These are phyloP conservation scores for Platanthera zijinensis DNA, from an alignment of 106 monocot species.

Conservation along the genomic window DNA sequence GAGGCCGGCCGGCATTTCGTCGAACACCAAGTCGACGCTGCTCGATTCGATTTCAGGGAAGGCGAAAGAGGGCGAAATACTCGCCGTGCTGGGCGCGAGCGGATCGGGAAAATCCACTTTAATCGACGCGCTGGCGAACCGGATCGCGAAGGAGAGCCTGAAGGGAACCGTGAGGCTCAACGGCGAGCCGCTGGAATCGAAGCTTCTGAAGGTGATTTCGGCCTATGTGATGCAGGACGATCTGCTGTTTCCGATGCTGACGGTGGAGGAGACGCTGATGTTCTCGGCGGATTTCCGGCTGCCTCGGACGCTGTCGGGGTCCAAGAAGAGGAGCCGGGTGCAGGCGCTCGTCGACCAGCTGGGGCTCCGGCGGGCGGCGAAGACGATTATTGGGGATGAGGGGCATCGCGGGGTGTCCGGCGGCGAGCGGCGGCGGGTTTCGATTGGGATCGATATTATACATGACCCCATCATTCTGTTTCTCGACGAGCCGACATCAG, in stretches of 20 bases:
- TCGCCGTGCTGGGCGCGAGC: slow-evolving; percentile 81
- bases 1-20: neutral
- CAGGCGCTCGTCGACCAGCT: slow-evolving; percentile 67
- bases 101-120: slow-evolving; percentile 84
- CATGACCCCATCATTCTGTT: slow-evolving; percentile 94
- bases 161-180: slow-evolving; percentile 53
- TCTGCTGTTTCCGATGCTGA: slow-evolving; percentile 78
- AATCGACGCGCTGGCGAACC: slow-evolving; percentile 81
- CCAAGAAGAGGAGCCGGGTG: slow-evolving; percentile 53
- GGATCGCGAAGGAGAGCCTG: slow-evolving; percentile 53
- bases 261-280: slow-evolving; percentile 81
- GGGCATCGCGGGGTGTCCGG: slow-evolving; percentile 78
- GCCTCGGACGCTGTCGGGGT: slow-evolving; percentile 41
- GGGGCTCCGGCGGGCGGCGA: slow-evolving; percentile 46
- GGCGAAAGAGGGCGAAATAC: slow-evolving; percentile 75
- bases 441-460: slow-evolving; percentile 86
- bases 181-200: slow-evolving; percentile 41
- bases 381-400: slow-evolving; percentile 76
- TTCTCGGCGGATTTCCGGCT: slow-evolving; percentile 81
- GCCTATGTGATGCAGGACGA: slow-evolving; percentile 87
- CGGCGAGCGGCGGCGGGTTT: slow-evolving; percentile 72
- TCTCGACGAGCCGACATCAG: slow-evolving; percentile 97
- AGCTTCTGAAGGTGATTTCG: slow-evolving; percentile 58
- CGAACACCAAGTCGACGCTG: slow-evolving; percentile 26
- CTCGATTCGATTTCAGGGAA: slow-evolving; percentile 68